Evolutionary conservation across 108 stramenopile genomes (phyloP), one percentile per base, ranked within the genome.

Genomic region (Phaeodactylum tricornutum): DNA sequence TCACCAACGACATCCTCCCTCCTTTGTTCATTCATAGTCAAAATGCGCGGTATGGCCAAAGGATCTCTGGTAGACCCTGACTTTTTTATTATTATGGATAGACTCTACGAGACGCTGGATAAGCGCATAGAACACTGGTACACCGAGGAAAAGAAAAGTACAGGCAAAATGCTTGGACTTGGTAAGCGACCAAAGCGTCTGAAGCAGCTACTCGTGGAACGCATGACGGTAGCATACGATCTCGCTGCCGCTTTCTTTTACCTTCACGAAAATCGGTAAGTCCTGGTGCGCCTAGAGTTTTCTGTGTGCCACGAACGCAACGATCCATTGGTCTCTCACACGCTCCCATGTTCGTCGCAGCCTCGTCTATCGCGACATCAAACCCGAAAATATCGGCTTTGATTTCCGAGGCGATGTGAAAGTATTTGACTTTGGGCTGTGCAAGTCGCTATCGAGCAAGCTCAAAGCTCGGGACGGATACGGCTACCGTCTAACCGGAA

Each of bases 31-130:
- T 17, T 42, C 7, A 4, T 11, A 65, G 67, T 68, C 30, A 68
- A 68, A 51, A 55, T 68, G 55, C 42, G 66, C 49, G 66, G 59
- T 0, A 20, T 38, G 23, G 62, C 67, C 1, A 40, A 51, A 20
- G 55, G 54, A 0, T 38, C 49, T 1, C 20, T 47, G 48, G 53
- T 68, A 1, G 26, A 28, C 31, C 29, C 24, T 14, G 28, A 48
- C 20, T 48, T 48, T 31, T 75, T 80, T 43, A 23, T 88, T 28
- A 48, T 83, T 21, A 40, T 86, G 43, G 86, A 88, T 67, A 49
- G 84, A 37, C 60, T 88, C 15, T 79, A 76, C 40, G 79, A 74
- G 7, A 88, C 79, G 14, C 43, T 88, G 41, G 48, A 81, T 35
- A 57, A 73, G 28, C 70, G 69, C 47, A 76, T 81, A 22, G 44